A percentile compares a stretch with the other conserved stretches of the same genome.
phyloP scores from a whole-genome alignment of 805 yeast genomes.

The Suhomyces pyralidae region DNA sequence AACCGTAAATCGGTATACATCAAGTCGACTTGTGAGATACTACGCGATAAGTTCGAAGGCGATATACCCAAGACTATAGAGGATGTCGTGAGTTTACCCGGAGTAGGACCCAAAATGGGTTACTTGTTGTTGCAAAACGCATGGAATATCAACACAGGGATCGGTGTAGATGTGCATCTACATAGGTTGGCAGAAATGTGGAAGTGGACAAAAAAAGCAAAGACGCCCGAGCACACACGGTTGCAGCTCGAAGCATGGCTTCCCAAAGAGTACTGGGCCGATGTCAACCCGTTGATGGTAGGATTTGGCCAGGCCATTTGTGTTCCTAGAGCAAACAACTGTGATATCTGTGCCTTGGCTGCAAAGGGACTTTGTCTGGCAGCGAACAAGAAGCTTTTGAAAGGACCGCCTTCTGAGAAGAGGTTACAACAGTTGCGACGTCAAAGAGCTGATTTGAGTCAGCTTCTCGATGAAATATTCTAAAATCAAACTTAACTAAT shows the following conservation, averaged over 20 bases:
- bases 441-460: constrained; percentile 33
- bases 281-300: constrained; percentile 80
- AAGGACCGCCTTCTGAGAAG: constrained; percentile 20
- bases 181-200: constrained; percentile 77
- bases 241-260: constrained; percentile 68
- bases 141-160: constrained; percentile 73
- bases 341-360: constrained; percentile 67
- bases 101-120: constrained; percentile 97
- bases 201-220: constrained; percentile 62
- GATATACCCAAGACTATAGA: constrained; percentile 74
- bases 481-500: too few species aligned
- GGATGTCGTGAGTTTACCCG: constrained; percentile 70
- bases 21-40: constrained; percentile 54
- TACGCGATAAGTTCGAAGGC: constrained; percentile 48
- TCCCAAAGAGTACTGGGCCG: constrained; percentile 72
- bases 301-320: constrained; percentile 94
- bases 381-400: constrained; percentile 46
- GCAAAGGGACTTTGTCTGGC: constrained; percentile 55
- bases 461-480: constrained; percentile 7
- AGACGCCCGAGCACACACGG: constrained; percentile 77
- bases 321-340: constrained; percentile 62
- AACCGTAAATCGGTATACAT: constrained; percentile 72
- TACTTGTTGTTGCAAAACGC: constrained; percentile 75
- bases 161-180: constrained; percentile 94
- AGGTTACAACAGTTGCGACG: constrained; percentile 26